Percentiles rank a stretch among this genome's conserved stretches.
phyloP scores from a whole-genome alignment of 805 yeast genomes.

The Millerozyma miso region DNA sequence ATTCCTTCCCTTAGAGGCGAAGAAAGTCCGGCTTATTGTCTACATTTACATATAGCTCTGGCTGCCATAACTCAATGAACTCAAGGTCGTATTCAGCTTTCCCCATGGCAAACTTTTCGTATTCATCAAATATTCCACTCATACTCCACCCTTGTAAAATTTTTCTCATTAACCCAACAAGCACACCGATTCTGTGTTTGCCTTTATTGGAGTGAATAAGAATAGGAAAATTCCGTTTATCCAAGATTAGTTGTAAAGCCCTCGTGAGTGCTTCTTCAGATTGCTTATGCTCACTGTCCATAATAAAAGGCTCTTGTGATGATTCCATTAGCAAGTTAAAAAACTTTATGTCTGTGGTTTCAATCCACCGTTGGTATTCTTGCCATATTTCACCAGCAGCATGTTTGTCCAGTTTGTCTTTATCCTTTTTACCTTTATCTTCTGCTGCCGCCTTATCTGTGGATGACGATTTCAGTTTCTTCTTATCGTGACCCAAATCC shows the following conservation, averaged over 20 bases:
- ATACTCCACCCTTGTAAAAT: conserved; percentile 88
- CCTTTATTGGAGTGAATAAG: conserved; percentile 93
- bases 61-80: conserved; percentile 80
- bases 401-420: conserved; percentile 37
- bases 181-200: conserved; percentile 91
- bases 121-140: conserved; percentile 91
- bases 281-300: conserved; percentile 41
- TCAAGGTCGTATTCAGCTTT: conserved; percentile 91
- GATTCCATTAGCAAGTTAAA: conserved; percentile 62
- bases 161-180: conserved; percentile 88
- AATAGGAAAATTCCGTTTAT: conserved; percentile 76
- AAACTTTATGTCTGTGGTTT: conserved; percentile 46
- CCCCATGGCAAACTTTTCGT: conserved; percentile 87
- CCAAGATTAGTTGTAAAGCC: conserved; percentile 54
- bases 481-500: conserved; percentile 43
- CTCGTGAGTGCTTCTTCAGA: conserved; percentile 45
- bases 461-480: conserved; percentile 10
- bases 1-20: conserved; percentile 16
- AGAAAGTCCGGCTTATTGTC: conserved; percentile 63
- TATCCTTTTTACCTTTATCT: conserved; percentile 13
- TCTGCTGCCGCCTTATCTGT: conserved; percentile 8
- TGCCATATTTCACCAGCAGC: conserved; percentile 45
- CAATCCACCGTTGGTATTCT: conserved; percentile 70
- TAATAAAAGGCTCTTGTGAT: conserved; percentile 73
- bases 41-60: conserved; percentile 47